Percentiles rank a stretch among this genome's conserved stretches.
Evolutionary conservation across 108 stramenopile species (phyloP).

Genomic region (Fistulifera solaris): DNA sequence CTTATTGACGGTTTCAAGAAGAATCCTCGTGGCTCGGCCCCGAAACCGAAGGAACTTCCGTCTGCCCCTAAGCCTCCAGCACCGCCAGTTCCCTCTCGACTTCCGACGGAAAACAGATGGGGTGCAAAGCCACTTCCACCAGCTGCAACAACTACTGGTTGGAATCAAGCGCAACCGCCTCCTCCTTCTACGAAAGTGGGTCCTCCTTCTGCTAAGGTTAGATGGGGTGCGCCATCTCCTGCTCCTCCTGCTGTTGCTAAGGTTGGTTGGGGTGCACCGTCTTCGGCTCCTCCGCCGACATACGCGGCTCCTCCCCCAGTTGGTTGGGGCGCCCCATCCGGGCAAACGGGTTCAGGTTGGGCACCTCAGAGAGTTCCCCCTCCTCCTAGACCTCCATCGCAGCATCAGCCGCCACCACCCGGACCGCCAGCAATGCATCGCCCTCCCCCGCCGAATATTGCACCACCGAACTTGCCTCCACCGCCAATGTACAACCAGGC

Average conservation of each 20-base stretch:
- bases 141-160: conserved; percentile 6
- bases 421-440: conserved; percentile 2
- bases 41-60: not conserved
- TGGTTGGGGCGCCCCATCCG: no score
- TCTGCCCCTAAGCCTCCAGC: conserved; percentile 3
- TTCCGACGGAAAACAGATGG: conserved; percentile 19
- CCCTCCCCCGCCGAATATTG: no score
- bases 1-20: conserved; percentile 82
- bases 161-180: conserved; percentile 18
- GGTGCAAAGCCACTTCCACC: conserved; percentile 7
- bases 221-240: conserved; percentile 11
- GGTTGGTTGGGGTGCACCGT: conserved; percentile 7
- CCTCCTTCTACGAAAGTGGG: no score
- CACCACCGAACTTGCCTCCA: no score
- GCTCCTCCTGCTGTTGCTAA: conserved; percentile 12
- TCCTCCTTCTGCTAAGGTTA: conserved; percentile 2
- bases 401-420: conserved; percentile 1
- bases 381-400: conserved; percentile 1
- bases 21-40: conserved; percentile 48
- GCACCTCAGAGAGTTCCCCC: no score
- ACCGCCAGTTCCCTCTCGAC: conserved; percentile 13
- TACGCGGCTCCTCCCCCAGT: no score
- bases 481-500: no score
- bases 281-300: not conserved
- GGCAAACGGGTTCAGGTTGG: no score